phyloP scores from a whole-genome alignment of 495 filamentous ascomycete species.

The Tuber brumale region DNA sequence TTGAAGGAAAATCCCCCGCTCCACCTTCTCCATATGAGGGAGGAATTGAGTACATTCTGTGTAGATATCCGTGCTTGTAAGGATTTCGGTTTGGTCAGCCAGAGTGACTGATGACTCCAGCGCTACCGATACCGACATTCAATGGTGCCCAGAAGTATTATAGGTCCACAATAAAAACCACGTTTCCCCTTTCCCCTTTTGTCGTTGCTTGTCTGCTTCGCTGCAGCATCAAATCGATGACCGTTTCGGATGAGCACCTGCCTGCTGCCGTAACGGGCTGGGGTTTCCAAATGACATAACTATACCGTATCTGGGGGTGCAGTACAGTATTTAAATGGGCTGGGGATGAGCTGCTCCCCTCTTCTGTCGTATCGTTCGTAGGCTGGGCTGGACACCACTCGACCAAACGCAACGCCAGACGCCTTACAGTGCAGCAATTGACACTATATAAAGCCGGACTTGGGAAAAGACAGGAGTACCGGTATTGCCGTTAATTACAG shows the following conservation, averaged over 20 bases:
- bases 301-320: background rate
- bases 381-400: background rate
- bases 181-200: background rate
- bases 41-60: background rate
- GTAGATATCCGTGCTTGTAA: background rate
- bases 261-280: background rate
- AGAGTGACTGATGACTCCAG: background rate
- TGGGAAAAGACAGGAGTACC: background rate
- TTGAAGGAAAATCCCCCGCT: background rate
- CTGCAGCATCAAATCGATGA: background rate
- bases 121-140: background rate
- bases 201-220: background rate
- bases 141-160: background rate
- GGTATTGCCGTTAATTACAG: background rate
- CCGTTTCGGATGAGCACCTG: background rate
- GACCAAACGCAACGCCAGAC: background rate
- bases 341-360: background rate
- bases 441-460: background rate
- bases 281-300: background rate
- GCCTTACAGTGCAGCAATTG: background rate
- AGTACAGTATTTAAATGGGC: background rate
- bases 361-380: background rate
- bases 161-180: background rate
- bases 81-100: background rate
- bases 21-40: background rate